Evolutionary conservation across 441 rosid genomes (phyloP).

Genomic region (Adansonia grandidieri): DNA sequence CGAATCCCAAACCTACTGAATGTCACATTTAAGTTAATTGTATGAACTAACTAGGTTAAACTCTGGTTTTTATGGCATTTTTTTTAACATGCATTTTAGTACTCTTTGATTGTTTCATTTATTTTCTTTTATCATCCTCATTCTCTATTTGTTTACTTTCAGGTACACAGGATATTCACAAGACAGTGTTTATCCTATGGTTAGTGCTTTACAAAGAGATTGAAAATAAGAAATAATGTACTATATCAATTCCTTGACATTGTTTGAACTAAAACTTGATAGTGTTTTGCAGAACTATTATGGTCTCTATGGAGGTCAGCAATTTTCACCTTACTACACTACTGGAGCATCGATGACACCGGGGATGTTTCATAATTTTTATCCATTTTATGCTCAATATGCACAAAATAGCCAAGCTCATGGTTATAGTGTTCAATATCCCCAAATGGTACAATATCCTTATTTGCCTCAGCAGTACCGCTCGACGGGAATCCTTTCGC

Average conservation of each 20-base stretch:
- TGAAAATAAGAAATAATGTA: background rate
- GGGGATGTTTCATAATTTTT: slow-evolving; percentile 60
- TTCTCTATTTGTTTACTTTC: slow-evolving; percentile 24
- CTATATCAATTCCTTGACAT: slow-evolving; percentile 5
- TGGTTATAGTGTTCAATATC: slow-evolving; percentile 64
- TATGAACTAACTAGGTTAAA: too few species aligned
- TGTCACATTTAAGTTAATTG: too few species aligned
- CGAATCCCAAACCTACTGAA: too few species aligned
- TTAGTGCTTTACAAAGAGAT: slow-evolving; percentile 31
- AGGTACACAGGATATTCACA: slow-evolving; percentile 73
- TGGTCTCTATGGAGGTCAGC: slow-evolving; percentile 73
- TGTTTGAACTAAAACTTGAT: slow-evolving; percentile 20
- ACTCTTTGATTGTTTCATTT: slow-evolving; percentile 17
- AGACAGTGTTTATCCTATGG: slow-evolving; percentile 68
- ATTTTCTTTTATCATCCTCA: background rate
- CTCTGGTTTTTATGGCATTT: too few species aligned
- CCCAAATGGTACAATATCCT: slow-evolving; percentile 66
- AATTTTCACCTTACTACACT: slow-evolving; percentile 56
- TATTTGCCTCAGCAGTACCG: slow-evolving; percentile 59
- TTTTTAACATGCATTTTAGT: slow-evolving; percentile 8
- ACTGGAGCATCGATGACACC: slow-evolving; percentile 52
- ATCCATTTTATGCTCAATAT: slow-evolving; percentile 68
- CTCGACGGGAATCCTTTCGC: slow-evolving; percentile 58
- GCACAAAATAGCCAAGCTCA: slow-evolving; percentile 60
- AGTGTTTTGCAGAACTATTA: slow-evolving; percentile 61